phyloP scores from a whole-genome alignment of 1,284 basidiomycete genomes.

The Gymnopus androsaceus region DNA sequence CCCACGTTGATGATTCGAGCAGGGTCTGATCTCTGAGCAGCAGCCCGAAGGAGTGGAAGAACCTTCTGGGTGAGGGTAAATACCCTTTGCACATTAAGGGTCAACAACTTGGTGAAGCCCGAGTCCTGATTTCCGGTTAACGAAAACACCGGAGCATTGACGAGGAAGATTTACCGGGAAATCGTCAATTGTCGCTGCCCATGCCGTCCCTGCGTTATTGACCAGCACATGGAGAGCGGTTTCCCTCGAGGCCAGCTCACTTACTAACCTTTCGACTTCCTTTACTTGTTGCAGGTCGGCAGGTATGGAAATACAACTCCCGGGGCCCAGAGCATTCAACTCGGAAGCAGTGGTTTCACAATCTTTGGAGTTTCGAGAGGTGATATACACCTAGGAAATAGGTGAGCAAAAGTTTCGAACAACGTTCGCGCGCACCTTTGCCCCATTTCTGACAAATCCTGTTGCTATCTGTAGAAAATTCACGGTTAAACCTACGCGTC shows the following conservation, averaged over 20 bases:
- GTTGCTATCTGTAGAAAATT: conserved; percentile 55
- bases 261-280: conserved; percentile 57
- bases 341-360: conserved; percentile 59
- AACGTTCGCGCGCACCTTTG: conserved; percentile 43
- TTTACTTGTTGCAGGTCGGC: conserved; percentile 62
- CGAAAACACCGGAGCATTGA: background rate
- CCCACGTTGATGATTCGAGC: conserved; percentile 65
- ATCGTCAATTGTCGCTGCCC: conserved; percentile 59
- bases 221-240: conserved; percentile 60
- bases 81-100: conserved; percentile 68
- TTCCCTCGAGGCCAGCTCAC: conserved; percentile 54
- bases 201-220: conserved; percentile 71
- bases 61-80: conserved; percentile 72
- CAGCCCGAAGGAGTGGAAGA: conserved; percentile 61
- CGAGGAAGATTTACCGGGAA: conserved; percentile 57
- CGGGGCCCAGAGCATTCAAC: conserved; percentile 57
- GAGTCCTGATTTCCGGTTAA: conserved; percentile 40
- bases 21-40: conserved; percentile 52
- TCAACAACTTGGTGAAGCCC: conserved; percentile 62
- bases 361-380: conserved; percentile 59
- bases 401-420: background rate
- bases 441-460: conserved; percentile 67
- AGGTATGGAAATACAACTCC: conserved; percentile 57
- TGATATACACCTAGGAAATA: conserved; percentile 65
- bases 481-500: background rate